These are phyloP conservation scores for Protomyces gravidus DNA, from an alignment of 1,139 yeast species.

Conservation along the genomic window DNA sequence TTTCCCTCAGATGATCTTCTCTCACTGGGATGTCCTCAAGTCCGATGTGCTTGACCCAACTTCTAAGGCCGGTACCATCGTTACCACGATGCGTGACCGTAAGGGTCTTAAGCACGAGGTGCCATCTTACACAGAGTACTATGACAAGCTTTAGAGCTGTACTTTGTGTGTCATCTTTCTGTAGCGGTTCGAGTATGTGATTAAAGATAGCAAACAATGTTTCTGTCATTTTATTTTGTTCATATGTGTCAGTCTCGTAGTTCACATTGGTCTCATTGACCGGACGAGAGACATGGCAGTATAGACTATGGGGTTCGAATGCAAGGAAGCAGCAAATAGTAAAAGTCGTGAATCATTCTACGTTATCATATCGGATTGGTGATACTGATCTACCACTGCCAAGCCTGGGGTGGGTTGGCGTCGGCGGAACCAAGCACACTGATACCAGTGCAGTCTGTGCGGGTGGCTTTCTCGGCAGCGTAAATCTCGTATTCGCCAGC, in stretches of 20 bases:
- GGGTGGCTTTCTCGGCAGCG: conserved; percentile 6
- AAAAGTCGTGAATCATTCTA: no score
- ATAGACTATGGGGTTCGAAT: no score
- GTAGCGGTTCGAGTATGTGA: no score
- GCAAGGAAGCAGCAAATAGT: no score
- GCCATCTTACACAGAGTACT: conserved; percentile 99
- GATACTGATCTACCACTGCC: conserved; percentile 4
- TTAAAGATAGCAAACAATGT: not conserved
- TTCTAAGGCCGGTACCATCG: conserved; percentile 94
- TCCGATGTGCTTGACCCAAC: conserved; percentile 85
- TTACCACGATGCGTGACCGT: conserved; percentile 86
- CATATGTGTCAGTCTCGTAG: no score
- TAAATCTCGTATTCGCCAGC: conserved; percentile 8
- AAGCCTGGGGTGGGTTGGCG: conserved; percentile 1
- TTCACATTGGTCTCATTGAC: no score
- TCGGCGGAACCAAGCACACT: conserved; percentile 2
- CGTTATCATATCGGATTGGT: no score
- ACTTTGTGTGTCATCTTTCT: not conserved
- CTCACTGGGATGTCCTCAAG: conserved; percentile 85
- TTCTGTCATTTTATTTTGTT: no score
- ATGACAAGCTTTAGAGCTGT: conserved; percentile 93
- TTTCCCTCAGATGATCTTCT: conserved; percentile 99
- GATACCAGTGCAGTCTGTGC: conserved; percentile 22
- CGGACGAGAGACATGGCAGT: no score
- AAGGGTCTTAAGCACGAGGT: conserved; percentile 95